phyloP scores from a whole-genome alignment of 1,284 basidiomycete genomes.

The Ganoderma leucocontextum region DNA sequence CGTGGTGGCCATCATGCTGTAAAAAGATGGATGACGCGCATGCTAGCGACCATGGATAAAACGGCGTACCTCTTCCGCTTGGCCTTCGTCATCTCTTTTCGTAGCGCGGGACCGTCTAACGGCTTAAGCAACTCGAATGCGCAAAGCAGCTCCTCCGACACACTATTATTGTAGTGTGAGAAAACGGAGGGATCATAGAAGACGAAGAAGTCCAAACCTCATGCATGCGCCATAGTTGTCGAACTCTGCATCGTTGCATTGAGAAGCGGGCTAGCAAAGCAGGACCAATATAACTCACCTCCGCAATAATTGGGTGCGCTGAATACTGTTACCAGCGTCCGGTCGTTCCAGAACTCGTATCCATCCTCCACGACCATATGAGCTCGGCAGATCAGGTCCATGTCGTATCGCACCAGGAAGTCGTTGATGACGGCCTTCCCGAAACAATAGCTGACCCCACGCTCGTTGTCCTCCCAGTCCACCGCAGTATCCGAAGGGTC shows the following conservation, averaged over 20 bases:
- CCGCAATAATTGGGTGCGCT: conserved; percentile 98
- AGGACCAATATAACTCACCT: conserved; percentile 65
- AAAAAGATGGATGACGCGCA: not conserved
- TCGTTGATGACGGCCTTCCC: conserved; percentile 98
- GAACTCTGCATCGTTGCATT: conserved; percentile 67
- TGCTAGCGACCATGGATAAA: not conserved
- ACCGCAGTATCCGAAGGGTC: conserved; percentile 98
- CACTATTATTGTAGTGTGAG: conserved; percentile 57
- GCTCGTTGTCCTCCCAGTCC: conserved; percentile 99
- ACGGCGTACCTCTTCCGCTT: conserved; percentile 89
- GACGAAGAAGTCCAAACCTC: conserved; percentile 61
- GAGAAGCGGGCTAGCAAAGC: conserved; percentile 28
- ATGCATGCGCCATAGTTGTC: conserved; percentile 98
- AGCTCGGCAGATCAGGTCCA: conserved; percentile 99
- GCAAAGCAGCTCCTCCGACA: conserved; percentile 96
- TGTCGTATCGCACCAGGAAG: conserved; percentile 93
- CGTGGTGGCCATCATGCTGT: conserved; percentile 45
- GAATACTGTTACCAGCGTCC: conserved; percentile 98
- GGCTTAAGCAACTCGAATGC: conserved; percentile 98
- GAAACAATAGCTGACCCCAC: conserved; percentile 99
- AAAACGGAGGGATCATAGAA: conserved; percentile 17
- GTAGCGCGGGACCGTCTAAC: conserved; percentile 92
- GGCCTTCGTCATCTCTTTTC: conserved; percentile 99
- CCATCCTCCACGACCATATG: conserved; percentile 99
- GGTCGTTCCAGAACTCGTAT: conserved; percentile 99